Base-by-base conservation (phyloP, 108 stramenopile species). In the Cyclotella atomus region DNA sequence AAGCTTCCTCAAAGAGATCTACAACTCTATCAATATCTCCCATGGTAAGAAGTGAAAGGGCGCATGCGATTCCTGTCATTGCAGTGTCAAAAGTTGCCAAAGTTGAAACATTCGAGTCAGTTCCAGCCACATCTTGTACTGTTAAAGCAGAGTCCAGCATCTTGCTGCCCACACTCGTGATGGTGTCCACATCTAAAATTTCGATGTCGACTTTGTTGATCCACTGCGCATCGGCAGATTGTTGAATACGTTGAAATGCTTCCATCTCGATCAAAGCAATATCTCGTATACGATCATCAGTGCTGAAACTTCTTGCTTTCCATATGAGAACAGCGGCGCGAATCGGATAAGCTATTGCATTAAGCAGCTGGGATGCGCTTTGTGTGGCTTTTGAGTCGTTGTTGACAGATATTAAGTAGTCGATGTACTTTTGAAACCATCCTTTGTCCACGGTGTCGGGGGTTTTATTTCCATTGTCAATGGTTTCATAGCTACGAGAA, bases 211-310 rank as follows among this genome's bases (percentile, higher is more conserved):
- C 36, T 30, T 60, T 21, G 25, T 45, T 34, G 25, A 77, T 41
- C 77, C 75, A 77, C 65, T 55, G 15, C 28, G 82, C 70, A 36
- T 84, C 84, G 50, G n/a, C 12, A 20, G 46, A 47, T 23, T 28
- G 47, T 16, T 36, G 32, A 16, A 88, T 36, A 2, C 88, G 88
- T 21, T 71, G 44, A 47, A 59, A 88, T 21, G 83, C 68, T 25
- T 81, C 66, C 6, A 79, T 23, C 50, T 93, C 89, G 15, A 87
- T 62, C 16, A 62, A 35, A 38, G 88, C 83, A 29, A 88, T 60
- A 53, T 89, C 90, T 25, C 80, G 69, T 33, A 91, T 88, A n/a
- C 92, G 83, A 59, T 81, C 76, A 61, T 91, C 87, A 20, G 68
- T 56, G 52, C 83, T 75, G 2, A 46, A 20, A 10, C 70, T 64